These are phyloP conservation scores for Arxiozyma slooffiae DNA, from an alignment of 1,139 yeast species.

Conservation along the genomic window DNA sequence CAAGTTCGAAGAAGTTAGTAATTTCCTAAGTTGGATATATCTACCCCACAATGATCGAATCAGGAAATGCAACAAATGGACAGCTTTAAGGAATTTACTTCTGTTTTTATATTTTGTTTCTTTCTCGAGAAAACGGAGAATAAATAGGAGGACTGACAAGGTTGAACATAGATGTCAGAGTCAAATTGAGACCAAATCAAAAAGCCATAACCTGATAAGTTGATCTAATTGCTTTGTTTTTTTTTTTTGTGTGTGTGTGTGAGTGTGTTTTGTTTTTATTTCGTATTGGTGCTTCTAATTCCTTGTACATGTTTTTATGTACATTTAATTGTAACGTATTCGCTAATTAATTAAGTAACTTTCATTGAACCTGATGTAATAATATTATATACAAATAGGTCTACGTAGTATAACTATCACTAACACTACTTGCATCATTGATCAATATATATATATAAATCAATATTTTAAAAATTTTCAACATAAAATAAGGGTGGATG, in stretches of 20 bases:
- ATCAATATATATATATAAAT: no score
- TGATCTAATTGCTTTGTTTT: not conserved
- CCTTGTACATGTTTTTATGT: not conserved
- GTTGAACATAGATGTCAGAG: no score
- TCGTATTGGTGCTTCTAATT: no score
- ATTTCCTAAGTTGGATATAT: not conserved
- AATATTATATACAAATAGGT: no score
- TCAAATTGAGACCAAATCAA: not conserved
- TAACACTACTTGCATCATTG: no score
- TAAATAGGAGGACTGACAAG: not conserved
- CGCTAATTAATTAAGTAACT: not conserved
- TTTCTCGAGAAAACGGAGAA: no score
- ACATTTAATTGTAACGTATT: no score
- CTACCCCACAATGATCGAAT: not conserved
- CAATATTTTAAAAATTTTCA: no score
- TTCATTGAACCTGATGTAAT: not conserved
- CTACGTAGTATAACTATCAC: not conserved
- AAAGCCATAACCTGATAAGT: not conserved
- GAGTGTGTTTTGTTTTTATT: no score
- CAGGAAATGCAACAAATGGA: not conserved
- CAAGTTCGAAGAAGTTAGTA: not conserved
- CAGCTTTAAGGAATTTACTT: not conserved
- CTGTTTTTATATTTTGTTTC: not conserved
- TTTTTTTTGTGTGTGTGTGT: no score
- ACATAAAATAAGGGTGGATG: not conserved